A percentile compares a stretch with the other conserved stretches of the same genome.
These are phyloP conservation scores for Raffaelea arxii DNA, from an alignment of 2,329 filamentous ascomycete genomes.

Conservation along the genomic window DNA sequence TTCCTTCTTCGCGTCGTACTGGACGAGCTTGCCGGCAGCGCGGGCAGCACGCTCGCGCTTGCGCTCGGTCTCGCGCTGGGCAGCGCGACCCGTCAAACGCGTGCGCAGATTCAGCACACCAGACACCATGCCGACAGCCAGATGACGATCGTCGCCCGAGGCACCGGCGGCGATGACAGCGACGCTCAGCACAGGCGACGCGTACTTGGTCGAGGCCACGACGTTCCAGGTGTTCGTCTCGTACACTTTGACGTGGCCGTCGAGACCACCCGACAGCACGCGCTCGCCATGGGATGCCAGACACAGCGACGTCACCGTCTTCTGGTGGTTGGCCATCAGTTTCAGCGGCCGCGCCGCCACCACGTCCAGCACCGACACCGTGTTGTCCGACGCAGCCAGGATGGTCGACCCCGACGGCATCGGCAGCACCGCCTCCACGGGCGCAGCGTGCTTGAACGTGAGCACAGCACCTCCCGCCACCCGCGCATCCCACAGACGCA, in stretches of 20 bases:
- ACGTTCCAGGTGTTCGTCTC: conserved; percentile 94
- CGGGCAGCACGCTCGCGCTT: conserved; percentile 57
- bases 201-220: conserved; percentile 89
- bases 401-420: conserved; percentile 81
- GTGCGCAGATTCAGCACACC: conserved; percentile 53
- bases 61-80: conserved; percentile 9
- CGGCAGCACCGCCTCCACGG: conserved; percentile 80
- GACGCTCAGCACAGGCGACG: conserved; percentile 79
- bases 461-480: conserved; percentile 62
- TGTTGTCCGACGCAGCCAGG: conserved; percentile 73
- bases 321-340: conserved; percentile 88
- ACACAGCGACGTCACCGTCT: conserved; percentile 84
- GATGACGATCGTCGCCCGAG: conserved; percentile 74
- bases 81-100: conserved; percentile 12
- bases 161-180: conserved; percentile 61
- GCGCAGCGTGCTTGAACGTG: conserved; percentile 88
- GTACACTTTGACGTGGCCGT: conserved; percentile 95
- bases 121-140: conserved; percentile 90
- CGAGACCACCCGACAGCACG: conserved; percentile 78
- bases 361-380: conserved; percentile 85
- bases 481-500: conserved; percentile 86
- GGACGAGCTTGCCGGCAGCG: conserved; percentile 68
- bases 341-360: conserved; percentile 82
- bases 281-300: conserved; percentile 72
- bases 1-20: conserved; percentile 62